Conservation (phyloP, 768 basidiomycete species). For the Boletellus emodensis region DNA sequence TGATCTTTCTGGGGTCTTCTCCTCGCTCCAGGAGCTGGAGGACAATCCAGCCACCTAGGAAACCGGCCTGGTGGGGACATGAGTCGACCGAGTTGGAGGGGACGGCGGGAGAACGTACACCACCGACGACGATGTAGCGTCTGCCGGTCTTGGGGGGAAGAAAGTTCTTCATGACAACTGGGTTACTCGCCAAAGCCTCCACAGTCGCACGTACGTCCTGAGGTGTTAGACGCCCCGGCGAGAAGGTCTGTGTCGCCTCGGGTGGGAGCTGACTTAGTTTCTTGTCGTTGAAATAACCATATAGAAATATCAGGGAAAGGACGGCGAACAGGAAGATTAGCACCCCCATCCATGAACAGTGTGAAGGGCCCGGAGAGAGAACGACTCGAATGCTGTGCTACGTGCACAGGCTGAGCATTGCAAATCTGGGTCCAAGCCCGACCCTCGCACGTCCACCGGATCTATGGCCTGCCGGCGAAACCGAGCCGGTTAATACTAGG, state of each 20-base stretch:
- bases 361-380: too few species aligned
- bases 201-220: constrained; percentile 41
- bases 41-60: constrained; percentile 77
- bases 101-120: constrained; percentile 42
- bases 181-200: constrained; percentile 31
- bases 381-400: too few species aligned
- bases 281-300: constrained; percentile 50
- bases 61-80: constrained; percentile 50
- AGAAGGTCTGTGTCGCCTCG: constrained; percentile 39
- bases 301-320: constrained; percentile 25
- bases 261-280: constrained; percentile 49
- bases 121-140: constrained; percentile 73
- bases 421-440: too few species aligned
- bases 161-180: constrained; percentile 39
- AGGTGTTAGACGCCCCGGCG: constrained; percentile 48
- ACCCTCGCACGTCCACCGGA: too few species aligned
- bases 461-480: too few species aligned
- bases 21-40: constrained; percentile 64
- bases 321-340: constrained; percentile 8
- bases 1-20: constrained; percentile 60
- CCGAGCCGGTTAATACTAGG: too few species aligned
- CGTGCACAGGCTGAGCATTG: too few species aligned
- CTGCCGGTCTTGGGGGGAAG: constrained; percentile 68
- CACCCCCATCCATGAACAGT: constrained; percentile 13
- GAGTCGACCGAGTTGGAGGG: not conserved